Evolutionary conservation across 2,329 filamentous ascomycete genomes (phyloP), one percentile per base, ranked within the genome.

Genomic region (Phialemonium atrogriseum): DNA sequence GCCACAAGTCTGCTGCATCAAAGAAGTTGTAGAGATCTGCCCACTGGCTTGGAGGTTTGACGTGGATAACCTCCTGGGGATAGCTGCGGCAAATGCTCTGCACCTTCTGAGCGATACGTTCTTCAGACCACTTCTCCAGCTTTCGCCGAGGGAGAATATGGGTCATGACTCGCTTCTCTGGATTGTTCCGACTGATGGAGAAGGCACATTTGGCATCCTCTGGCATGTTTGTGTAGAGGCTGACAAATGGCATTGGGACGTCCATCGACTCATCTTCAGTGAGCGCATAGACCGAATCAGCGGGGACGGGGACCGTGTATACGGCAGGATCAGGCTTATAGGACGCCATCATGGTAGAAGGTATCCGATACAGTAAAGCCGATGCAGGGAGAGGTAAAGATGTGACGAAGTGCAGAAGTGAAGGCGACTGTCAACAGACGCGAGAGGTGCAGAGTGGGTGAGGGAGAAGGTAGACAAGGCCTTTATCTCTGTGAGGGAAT

Each of bases 1-100:
- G 28, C 45, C 66, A 72, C 17, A 73, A 49, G 30, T 72, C 68
- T 8, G 47, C 36, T 1, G 58, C 54, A 39, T 72, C 68, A 28
- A 66, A 73, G 40, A 64, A 70, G 2, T 47, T 42, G 50, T 62
- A 69, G 14, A 72, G 46, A 16, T 65, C 59, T 21, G 38, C 34
- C 48, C 17, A 46, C 11, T 2, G 50, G 54, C 13, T 45, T 26
- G 13, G 56, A 1, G 21, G 20, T 36, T 48, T 54, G 49, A 67
- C 54, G 9, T 45, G 32, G 1, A 49, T 22, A 13, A 35, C 35
- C 10, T 32, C 24, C 14, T 33, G 22, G 4, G 41, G 39, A 12
- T 38, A 31, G 12, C 13, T 9, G 10, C 16, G 13, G 24, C 40
- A 39, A 15, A 42, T 33, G 2, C 10, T 30, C 56, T 56, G 61